These are phyloP conservation scores for Papiliotrema nemorosa DNA, from an alignment of 1,284 basidiomycete genomes.

Conservation along the genomic window DNA sequence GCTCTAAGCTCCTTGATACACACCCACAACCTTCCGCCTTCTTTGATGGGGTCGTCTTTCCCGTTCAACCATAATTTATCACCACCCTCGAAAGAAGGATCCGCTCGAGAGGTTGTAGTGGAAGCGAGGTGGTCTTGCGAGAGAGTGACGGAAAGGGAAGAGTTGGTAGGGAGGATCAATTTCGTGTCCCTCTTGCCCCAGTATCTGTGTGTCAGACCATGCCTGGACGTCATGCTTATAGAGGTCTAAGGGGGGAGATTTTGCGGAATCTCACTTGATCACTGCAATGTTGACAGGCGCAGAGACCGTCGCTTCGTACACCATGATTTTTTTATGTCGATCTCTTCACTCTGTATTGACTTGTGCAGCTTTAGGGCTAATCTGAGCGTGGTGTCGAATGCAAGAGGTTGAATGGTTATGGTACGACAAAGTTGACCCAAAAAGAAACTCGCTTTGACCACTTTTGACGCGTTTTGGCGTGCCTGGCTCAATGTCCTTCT, in stretches of 20 bases:
- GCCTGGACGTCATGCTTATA: neutral
- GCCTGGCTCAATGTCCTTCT: no score
- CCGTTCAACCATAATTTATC: slow-evolving; percentile 95
- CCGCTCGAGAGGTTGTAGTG: slow-evolving; percentile 86
- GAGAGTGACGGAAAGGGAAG: slow-evolving; percentile 93
- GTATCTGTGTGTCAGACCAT: slow-evolving; percentile 58
- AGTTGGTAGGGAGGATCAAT: slow-evolving; percentile 95
- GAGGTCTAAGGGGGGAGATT: neutral
- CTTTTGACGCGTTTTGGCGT: no score
- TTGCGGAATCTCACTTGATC: slow-evolving; percentile 67
- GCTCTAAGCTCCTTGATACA: slow-evolving; percentile 87
- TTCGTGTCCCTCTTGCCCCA: slow-evolving; percentile 98
- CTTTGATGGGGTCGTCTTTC: slow-evolving; percentile 80
- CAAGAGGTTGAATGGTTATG: no score
- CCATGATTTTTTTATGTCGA: slow-evolving; percentile 15
- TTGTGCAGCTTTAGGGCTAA: no score
- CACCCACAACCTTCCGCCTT: slow-evolving; percentile 70
- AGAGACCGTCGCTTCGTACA: slow-evolving; percentile 82
- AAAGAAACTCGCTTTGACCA: no score
- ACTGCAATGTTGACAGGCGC: slow-evolving; percentile 96
- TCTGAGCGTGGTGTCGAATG: no score
- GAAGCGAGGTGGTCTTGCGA: slow-evolving; percentile 93
- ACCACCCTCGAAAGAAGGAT: slow-evolving; percentile 62
- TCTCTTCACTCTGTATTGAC: no score
- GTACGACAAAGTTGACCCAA: no score